Evolutionary conservation across 768 basidiomycete species (phyloP), one percentile per base, ranked within the genome.

Genomic region (Lactarius sanguifluus): DNA sequence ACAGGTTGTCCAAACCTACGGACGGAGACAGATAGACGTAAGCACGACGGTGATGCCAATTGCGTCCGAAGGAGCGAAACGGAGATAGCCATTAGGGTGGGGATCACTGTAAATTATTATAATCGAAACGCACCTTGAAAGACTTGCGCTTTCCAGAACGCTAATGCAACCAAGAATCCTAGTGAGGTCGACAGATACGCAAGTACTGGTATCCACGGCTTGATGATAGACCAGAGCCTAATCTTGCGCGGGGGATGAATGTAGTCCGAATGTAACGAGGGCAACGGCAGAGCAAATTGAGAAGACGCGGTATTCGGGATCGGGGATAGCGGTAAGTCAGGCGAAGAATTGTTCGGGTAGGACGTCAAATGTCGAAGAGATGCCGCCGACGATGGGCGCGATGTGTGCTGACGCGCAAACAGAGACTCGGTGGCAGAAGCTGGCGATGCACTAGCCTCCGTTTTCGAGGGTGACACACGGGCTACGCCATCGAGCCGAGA

Each of bases 111-210:
- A 64, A 55, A 57, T 7, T 18, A 52, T 52, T 52, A 52, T 12
- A 13, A 52, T 52, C 8, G 59, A 54, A 32, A 81, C 90, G 75
- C 72, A 94, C 94, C 86, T 71, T 83, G 77, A 76, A 97, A 96
- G 50, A 96, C 82, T 73, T 96, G 85, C 25, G 83, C 82, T 76
- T 87, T 88, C 84, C 90, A 96, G 70, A 93, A 86, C 40, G 87
- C 89, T 73, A 95, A 86, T n/a, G 90, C 91, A 57, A 89, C 76
- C 41, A 95, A 73, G 71, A 96, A 93, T 15, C 83, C 86, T 41
- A 94, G 79, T 68, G 83, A 93, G 40, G 92, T 94, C 8, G 88
- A 79, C 20, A 82, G 85, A 79, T 95, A 97, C 60, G 87, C 74
- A 65, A 92, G 82, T 64, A 94, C 77, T 43, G 93, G 93, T 32